Evolutionary conservation across 2,329 filamentous ascomycete species (phyloP).

Genomic region (Parastagonospora avenae): DNA sequence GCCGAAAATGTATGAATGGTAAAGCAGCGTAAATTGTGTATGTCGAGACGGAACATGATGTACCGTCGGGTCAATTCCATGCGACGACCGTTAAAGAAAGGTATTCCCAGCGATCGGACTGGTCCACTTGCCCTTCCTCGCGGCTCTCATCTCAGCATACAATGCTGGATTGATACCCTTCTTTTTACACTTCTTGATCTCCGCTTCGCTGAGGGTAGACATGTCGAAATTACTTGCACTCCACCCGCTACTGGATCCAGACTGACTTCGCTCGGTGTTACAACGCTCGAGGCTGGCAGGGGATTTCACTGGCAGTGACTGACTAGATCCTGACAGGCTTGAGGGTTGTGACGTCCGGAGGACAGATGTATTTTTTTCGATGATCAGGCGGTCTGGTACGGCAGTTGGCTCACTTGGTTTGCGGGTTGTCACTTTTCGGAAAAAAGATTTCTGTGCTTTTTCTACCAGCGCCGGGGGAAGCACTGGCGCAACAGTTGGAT

Average conservation of each 20-base stretch:
- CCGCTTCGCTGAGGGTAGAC: constrained; percentile 45
- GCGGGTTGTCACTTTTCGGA: constrained; percentile 25
- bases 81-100: constrained; percentile 21
- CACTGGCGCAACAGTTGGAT: constrained; percentile 5
- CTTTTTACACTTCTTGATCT: constrained; percentile 52
- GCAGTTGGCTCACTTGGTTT: constrained; percentile 12
- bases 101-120: constrained; percentile 44
- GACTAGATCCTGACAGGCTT: constrained; percentile 29
- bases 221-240: constrained; percentile 48
- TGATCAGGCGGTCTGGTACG: constrained; percentile 25
- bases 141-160: constrained; percentile 55
- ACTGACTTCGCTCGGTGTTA: constrained; percentile 15
- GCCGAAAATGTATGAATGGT: not conserved
- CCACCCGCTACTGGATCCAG: constrained; percentile 43
- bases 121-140: constrained; percentile 47
- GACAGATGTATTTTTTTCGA: constrained; percentile 40
- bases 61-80: not conserved
- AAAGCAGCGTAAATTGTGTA: constrained; percentile 6
- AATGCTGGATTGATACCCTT: constrained; percentile 55
- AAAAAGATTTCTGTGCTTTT: constrained; percentile 24
- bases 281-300: constrained; percentile 10
- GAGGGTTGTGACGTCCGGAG: constrained; percentile 41
- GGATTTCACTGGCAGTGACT: constrained; percentile 23
- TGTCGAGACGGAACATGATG: not conserved
- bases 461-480: constrained; percentile 6